Evolutionary conservation across 2,329 filamentous ascomycete genomes (phyloP).

Genomic region (Calycina herbarum): DNA sequence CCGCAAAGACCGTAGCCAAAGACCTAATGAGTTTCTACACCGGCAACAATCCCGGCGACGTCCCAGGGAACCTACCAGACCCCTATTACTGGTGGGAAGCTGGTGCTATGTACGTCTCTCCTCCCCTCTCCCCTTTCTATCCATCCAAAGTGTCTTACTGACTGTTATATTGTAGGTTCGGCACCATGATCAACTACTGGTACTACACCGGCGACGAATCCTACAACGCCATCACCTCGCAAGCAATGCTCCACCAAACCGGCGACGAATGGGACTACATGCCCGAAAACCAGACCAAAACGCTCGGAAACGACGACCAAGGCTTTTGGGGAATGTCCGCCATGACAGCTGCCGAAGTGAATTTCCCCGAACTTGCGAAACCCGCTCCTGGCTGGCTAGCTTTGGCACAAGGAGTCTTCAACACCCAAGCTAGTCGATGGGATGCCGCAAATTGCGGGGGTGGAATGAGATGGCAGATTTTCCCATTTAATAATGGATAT

Average conservation of each 20-base stretch:
- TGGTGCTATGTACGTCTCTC: conserved; percentile 11
- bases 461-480: conserved; percentile 83
- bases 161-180: conserved; percentile 42
- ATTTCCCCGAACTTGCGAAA: conserved; percentile 55
- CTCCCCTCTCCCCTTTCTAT: not conserved
- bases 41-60: conserved; percentile 48
- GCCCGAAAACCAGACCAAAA: conserved; percentile 66
- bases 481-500: conserved; percentile 76
- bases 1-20: conserved; percentile 41
- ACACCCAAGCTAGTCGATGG: conserved; percentile 73
- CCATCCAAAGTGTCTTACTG: too few relatives aligned
- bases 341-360: conserved; percentile 68
- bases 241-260: conserved; percentile 72
- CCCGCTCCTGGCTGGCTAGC: conserved; percentile 65
- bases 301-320: conserved; percentile 69
- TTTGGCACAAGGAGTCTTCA: conserved; percentile 77
- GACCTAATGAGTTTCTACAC: conserved; percentile 55
- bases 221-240: conserved; percentile 62
- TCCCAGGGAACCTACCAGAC: conserved; percentile 49
- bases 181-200: conserved; percentile 78
- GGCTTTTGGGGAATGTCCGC: conserved; percentile 70
- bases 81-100: conserved; percentile 52
- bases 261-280: conserved; percentile 74
- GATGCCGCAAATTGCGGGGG: conserved; percentile 66
- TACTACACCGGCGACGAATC: conserved; percentile 72